These are phyloP conservation scores for Calocera cornea DNA, from an alignment of 768 basidiomycete species.

Conservation along the genomic window DNA sequence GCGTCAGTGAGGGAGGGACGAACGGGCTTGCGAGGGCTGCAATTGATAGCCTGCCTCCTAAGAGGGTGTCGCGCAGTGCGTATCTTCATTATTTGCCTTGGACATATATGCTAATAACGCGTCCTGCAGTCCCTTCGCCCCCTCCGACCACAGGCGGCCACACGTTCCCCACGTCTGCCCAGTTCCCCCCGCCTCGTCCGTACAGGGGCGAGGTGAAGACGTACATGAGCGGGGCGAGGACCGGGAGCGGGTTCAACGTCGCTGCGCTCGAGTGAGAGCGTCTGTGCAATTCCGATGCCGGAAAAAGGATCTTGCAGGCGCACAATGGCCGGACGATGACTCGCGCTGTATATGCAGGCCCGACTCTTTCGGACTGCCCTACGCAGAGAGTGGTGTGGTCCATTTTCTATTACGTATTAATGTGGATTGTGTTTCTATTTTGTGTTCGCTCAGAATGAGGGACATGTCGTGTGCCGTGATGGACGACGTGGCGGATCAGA, in stretches of 20 bases:
- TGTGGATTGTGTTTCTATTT: not conserved
- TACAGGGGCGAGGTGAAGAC: slow-evolving; percentile 39
- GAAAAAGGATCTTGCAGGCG: not conserved
- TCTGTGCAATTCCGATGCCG: not conserved
- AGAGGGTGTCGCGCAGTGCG: not conserved
- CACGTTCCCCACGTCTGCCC: slow-evolving; percentile 55
- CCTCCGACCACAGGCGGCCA: slow-evolving; percentile 54
- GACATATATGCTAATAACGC: not conserved
- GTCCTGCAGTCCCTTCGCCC: slow-evolving; percentile 36
- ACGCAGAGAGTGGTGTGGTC: too few species aligned
- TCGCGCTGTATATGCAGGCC: too few species aligned
- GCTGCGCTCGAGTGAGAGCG: slow-evolving; percentile 7
- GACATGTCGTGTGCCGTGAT: not conserved
- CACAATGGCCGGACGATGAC: too few species aligned
- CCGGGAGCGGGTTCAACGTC: slow-evolving; percentile 61
- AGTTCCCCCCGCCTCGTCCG: slow-evolving; percentile 63
- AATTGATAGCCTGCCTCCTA: not conserved
- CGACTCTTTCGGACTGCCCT: too few species aligned
- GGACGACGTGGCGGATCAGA: not conserved
- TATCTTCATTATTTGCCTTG: not conserved
- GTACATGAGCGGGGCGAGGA: slow-evolving; percentile 52
- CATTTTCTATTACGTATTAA: too few species aligned
- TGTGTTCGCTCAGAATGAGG: not conserved
- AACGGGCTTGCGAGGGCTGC: not conserved
- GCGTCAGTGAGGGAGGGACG: not conserved